A percentile compares a stretch with the other conserved stretches of the same genome.
phyloP scores from a whole-genome alignment of 352 stramenopile species.

The Phytophthora ramorum region DNA sequence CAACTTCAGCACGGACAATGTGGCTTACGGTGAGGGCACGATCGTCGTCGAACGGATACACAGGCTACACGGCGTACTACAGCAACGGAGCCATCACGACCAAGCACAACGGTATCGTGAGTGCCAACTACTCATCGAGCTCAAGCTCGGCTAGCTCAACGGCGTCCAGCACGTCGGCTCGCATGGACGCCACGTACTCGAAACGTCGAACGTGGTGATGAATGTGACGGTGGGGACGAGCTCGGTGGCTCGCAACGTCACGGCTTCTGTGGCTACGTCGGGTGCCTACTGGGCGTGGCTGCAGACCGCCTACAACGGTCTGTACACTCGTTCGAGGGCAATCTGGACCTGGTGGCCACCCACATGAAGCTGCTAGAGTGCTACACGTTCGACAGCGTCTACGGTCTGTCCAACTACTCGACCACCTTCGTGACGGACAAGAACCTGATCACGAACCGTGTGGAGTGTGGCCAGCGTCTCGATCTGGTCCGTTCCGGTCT shows the following conservation, averaged over 20 bases:
- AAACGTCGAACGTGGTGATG: conserved; percentile 42
- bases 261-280: conserved; percentile 52
- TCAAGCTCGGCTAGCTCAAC: conserved; percentile 37
- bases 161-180: conserved; percentile 24
- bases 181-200: conserved; percentile 40
- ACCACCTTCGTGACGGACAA: conserved; percentile 58
- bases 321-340: conserved; percentile 62
- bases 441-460: conserved; percentile 56
- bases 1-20: conserved; percentile 50
- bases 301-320: conserved; percentile 59
- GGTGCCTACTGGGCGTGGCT: conserved; percentile 73
- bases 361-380: conserved; percentile 73
- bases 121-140: conserved; percentile 47
- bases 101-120: conserved; percentile 61
- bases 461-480: conserved; percentile 56
- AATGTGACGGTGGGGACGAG: conserved; percentile 55
- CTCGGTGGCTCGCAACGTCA: conserved; percentile 48
- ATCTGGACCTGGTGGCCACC: conserved; percentile 62
- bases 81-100: conserved; percentile 49
- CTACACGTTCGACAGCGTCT: conserved; percentile 63
- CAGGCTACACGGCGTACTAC: conserved; percentile 55
- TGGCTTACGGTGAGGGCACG: conserved; percentile 41
- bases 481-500: conserved; percentile 57
- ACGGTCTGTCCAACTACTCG: conserved; percentile 55
- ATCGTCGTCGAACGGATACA: conserved; percentile 57